Percentiles rank a stretch among this genome's conserved stretches.
Evolutionary conservation across 345 rosid species (phyloP).

Genomic region (Corchorus capsularis): DNA sequence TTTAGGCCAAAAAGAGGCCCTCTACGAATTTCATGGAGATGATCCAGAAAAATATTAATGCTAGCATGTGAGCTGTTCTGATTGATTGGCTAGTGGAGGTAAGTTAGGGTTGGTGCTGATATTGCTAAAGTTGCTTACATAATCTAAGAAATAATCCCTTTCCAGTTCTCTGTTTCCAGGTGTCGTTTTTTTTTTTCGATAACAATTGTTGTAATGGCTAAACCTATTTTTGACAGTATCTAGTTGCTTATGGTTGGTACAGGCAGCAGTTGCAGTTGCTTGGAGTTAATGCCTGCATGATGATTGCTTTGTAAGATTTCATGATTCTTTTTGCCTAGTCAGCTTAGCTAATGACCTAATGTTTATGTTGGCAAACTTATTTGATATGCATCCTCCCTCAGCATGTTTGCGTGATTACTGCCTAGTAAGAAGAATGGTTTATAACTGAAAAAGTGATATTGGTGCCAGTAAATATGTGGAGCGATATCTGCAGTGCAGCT

Average conservation of each 20-base stretch:
- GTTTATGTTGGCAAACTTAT: too few species aligned
- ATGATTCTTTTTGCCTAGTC: too few species aligned
- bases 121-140: slow-evolving; percentile 10
- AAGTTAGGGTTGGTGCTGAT: too few species aligned
- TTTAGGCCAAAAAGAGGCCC: slow-evolving; percentile 43
- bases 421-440: too few species aligned
- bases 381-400: too few species aligned
- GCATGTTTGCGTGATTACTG: too few species aligned
- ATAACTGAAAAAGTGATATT: slow-evolving; percentile 14
- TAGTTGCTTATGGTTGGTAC: slow-evolving; percentile 68
- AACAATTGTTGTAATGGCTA: too few species aligned
- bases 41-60: slow-evolving; percentile 38
- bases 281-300: slow-evolving; percentile 92
- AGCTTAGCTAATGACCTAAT: too few species aligned
- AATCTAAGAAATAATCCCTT: slow-evolving; percentile 13
- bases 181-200: too few species aligned
- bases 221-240: too few species aligned
- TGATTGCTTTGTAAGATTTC: slow-evolving; percentile 82
- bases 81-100: too few species aligned
- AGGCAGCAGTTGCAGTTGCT: slow-evolving; percentile 83
- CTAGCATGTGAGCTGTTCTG: slow-evolving; percentile 48
- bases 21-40: slow-evolving; percentile 47
- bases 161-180: not conserved
- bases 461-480: slow-evolving; percentile 82
- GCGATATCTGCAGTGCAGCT: slow-evolving; percentile 58